These are phyloP conservation scores for Lipomyces chichibuensis DNA, from an alignment of 805 yeast genomes.

Conservation along the genomic window DNA sequence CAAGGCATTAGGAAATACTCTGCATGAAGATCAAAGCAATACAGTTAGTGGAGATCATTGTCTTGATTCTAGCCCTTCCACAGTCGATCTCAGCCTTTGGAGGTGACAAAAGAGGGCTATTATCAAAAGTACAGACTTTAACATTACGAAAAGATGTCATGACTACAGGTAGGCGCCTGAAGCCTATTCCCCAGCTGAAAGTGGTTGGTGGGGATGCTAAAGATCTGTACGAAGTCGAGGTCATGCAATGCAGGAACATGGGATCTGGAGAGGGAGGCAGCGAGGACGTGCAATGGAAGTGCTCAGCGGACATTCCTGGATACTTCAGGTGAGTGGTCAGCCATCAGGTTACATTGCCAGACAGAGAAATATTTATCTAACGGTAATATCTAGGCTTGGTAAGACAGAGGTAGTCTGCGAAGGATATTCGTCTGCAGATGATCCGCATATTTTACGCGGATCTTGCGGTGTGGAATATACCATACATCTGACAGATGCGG, in stretches of 20 bases:
- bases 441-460: conserved; percentile 28
- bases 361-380: not conserved
- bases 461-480: conserved; percentile 32
- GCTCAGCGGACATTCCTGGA: conserved; percentile 33
- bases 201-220: conserved; percentile 30
- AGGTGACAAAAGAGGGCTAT: conserved; percentile 8
- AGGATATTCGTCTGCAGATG: conserved; percentile 28
- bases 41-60: not conserved
- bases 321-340: conserved; percentile 21
- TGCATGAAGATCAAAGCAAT: not conserved
- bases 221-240: conserved; percentile 26
- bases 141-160: conserved; percentile 18
- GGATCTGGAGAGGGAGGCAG: conserved; percentile 31
- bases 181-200: conserved; percentile 23
- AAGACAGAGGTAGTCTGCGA: conserved; percentile 33
- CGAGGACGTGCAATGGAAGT: conserved; percentile 35
- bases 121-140: conserved; percentile 20
- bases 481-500: conserved; percentile 27
- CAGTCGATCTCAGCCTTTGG: not conserved
- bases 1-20: not conserved
- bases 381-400: conserved; percentile 19
- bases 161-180: conserved; percentile 20
- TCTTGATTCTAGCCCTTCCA: not conserved
- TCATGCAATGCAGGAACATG: conserved; percentile 33
- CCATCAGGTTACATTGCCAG: not conserved